phyloP scores from a whole-genome alignment of 306 rosid genomes.

The Senna tora region DNA sequence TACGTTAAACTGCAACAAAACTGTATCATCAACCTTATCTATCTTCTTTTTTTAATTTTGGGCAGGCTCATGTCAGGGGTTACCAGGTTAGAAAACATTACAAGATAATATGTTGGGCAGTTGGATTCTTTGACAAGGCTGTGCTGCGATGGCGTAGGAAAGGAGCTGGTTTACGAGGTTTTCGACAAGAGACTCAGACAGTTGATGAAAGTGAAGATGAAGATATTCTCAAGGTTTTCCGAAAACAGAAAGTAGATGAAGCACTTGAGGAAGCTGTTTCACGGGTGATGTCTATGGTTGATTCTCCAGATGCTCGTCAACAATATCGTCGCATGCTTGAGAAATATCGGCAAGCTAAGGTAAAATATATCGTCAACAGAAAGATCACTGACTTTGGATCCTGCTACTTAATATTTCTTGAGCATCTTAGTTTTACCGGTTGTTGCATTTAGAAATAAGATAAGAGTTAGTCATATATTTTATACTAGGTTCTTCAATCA shows the following conservation, averaged over 20 bases:
- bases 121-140: conserved; percentile 83
- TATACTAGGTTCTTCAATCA: too few species aligned
- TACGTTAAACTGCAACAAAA: conserved; percentile 8
- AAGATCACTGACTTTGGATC: not conserved
- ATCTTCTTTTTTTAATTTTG: conserved; percentile 38
- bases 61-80: conserved; percentile 93
- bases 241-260: conserved; percentile 76
- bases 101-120: conserved; percentile 87
- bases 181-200: conserved; percentile 49
- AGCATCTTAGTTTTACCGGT: conserved; percentile 1
- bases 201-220: conserved; percentile 73
- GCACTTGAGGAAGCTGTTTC: conserved; percentile 72
- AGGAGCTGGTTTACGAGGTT: conserved; percentile 76
- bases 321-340: conserved; percentile 86
- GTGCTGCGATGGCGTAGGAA: conserved; percentile 90
- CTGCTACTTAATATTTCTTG: not conserved
- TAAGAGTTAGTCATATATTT: too few species aligned
- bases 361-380: too few species aligned
- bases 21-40: conserved; percentile 22
- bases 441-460: too few species aligned
- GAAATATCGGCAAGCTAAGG: conserved; percentile 77
- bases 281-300: conserved; percentile 81
- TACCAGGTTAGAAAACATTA: conserved; percentile 81
- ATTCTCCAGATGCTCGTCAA: conserved; percentile 65
- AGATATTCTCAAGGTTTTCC: conserved; percentile 82